Percentiles rank a stretch among this genome's conserved stretches.
These are phyloP conservation scores for Neodidymelliopsis sp. DNA, from an alignment of 2,329 filamentous ascomycete genomes.

Conservation along the genomic window DNA sequence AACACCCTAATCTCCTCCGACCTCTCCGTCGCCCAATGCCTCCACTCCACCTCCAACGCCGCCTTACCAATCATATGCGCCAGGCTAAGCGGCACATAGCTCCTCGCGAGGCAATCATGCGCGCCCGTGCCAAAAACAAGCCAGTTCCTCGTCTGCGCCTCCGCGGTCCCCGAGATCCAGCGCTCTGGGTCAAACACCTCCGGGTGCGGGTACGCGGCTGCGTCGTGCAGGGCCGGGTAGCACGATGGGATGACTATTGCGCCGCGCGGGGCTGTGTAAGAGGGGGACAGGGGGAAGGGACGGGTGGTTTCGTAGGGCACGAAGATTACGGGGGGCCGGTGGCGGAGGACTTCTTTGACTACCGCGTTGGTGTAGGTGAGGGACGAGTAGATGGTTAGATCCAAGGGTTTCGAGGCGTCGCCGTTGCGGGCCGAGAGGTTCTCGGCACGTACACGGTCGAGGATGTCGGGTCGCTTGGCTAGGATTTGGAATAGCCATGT, in stretches of 20 bases:
- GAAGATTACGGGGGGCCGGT: constrained; percentile 94
- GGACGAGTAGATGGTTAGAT: constrained; percentile 84
- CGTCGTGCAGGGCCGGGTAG: constrained; percentile 88
- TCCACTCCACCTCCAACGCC: constrained; percentile 83
- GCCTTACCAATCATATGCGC: constrained; percentile 89
- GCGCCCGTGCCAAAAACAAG: constrained; percentile 95
- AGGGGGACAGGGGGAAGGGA: constrained; percentile 83
- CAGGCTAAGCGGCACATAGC: constrained; percentile 85
- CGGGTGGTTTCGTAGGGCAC: constrained; percentile 94
- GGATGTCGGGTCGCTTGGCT: constrained; percentile 86
- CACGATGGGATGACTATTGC: constrained; percentile 92
- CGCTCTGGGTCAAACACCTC: constrained; percentile 89
- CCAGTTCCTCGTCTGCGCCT: constrained; percentile 92
- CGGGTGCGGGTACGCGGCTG: constrained; percentile 86
- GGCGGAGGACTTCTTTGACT: constrained; percentile 71
- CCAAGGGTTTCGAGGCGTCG: constrained; percentile 71
- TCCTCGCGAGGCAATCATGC: constrained; percentile 93
- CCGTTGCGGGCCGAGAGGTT: constrained; percentile 78
- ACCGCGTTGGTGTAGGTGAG: constrained; percentile 90
- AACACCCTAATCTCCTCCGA: constrained; percentile 97
- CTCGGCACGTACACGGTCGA: constrained; percentile 88
- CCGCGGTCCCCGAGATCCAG: constrained; percentile 87
- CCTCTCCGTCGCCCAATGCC: constrained; percentile 78
- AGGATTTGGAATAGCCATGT: constrained; percentile 95
- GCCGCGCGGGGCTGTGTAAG: constrained; percentile 88